Percentiles rank a stretch among this genome's conserved stretches.
These are phyloP conservation scores for Sphaerostilbella broomeana DNA, from an alignment of 2,329 filamentous ascomycete species.

Conservation along the genomic window DNA sequence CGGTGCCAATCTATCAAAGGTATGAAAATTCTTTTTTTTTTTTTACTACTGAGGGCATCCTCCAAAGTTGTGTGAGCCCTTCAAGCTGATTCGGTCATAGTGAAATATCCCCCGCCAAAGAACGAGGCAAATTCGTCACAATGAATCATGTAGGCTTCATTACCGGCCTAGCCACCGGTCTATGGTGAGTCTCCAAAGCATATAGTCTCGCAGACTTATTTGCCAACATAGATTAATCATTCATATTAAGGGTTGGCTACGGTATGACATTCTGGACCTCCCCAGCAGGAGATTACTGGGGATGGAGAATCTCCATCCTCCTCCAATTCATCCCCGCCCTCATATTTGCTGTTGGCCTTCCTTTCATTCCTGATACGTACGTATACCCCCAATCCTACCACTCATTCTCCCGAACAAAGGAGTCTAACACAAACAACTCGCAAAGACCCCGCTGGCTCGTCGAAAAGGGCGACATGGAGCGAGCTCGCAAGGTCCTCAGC, in stretches of 20 bases:
- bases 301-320: slow-evolving; percentile 48
- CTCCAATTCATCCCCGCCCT: slow-evolving; percentile 45
- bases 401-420: slow-evolving; percentile 38
- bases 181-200: slow-evolving; percentile 38
- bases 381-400: no score
- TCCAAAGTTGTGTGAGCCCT: not conserved
- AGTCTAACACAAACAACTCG: slow-evolving; percentile 18
- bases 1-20: slow-evolving; percentile 49
- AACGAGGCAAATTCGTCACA: slow-evolving; percentile 50
- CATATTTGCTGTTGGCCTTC: slow-evolving; percentile 42
- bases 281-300: slow-evolving; percentile 36
- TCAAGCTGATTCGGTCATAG: slow-evolving; percentile 24
- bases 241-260: slow-evolving; percentile 54
- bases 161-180: slow-evolving; percentile 45
- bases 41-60: no score
- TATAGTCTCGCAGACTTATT: no score
- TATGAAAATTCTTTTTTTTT: no score
- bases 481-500: slow-evolving; percentile 37
- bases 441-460: slow-evolving; percentile 50
- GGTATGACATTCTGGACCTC: slow-evolving; percentile 47
- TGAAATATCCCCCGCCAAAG: slow-evolving; percentile 47
- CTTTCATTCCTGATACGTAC: no score
- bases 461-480: slow-evolving; percentile 39
- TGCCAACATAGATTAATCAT: slow-evolving; percentile 9
- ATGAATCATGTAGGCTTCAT: slow-evolving; percentile 55